Conservation (phyloP, 2,329 filamentous ascomycete genomes). For the Elsinoe batatas region DNA sequence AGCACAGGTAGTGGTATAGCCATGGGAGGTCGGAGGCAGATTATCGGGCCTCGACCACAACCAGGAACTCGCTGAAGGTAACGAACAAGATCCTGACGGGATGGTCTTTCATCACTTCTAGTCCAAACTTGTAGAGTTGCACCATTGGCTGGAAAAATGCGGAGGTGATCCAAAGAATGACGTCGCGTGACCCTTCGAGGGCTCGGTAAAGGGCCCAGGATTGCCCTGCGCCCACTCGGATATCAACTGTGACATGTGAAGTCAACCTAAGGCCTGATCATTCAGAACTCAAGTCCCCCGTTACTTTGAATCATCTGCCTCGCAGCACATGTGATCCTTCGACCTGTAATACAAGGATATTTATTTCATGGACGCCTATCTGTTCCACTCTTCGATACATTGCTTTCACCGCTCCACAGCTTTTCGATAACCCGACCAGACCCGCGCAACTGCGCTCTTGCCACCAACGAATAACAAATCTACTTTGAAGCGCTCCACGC, state of each 20-base stretch:
- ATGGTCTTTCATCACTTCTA: background rate
- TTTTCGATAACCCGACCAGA: slow-evolving; percentile 6
- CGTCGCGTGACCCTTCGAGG: slow-evolving; percentile 4
- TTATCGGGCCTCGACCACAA: slow-evolving; percentile 65
- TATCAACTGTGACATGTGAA: background rate
- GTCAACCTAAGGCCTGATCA: background rate
- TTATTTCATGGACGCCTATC: background rate
- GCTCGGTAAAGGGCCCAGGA: background rate
- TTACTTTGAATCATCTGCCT: background rate
- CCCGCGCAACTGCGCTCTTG: background rate
- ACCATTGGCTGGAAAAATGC: background rate
- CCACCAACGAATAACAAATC: slow-evolving; percentile 10
- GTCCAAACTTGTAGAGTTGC: background rate
- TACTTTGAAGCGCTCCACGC: background rate
- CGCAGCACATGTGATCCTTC: background rate
- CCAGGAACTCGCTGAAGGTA: slow-evolving; percentile 5
- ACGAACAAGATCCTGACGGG: background rate
- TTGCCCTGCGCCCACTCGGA: background rate
- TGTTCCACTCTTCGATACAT: background rate
- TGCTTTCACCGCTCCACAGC: slow-evolving; percentile 2
- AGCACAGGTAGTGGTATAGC: slow-evolving; percentile 49
- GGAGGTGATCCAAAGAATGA: background rate
- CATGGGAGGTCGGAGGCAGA: slow-evolving; percentile 62
- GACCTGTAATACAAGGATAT: background rate
- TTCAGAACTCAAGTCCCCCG: background rate